A percentile compares a stretch with the other conserved stretches of the same genome.
phyloP scores from a whole-genome alignment of 2,329 filamentous ascomycete genomes.

The Cyphellophora europaea region DNA sequence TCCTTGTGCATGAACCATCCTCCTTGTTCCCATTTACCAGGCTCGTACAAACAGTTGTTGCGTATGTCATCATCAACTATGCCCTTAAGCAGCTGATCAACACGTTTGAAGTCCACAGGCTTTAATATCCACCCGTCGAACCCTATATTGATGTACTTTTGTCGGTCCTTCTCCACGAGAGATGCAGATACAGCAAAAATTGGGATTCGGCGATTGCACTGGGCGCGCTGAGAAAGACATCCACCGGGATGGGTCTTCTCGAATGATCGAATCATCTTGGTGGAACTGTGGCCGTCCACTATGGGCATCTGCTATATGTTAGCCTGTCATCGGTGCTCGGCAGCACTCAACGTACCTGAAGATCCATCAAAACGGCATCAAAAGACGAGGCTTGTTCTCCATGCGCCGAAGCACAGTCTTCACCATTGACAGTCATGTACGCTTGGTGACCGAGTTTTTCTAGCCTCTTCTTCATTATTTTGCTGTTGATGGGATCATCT shows the following conservation, averaged over 20 bases:
- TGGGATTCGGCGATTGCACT: slow-evolving; percentile 57
- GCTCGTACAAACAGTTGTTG: slow-evolving; percentile 54
- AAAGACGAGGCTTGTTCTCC: slow-evolving; percentile 53
- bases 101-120: slow-evolving; percentile 70
- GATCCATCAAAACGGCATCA: slow-evolving; percentile 83
- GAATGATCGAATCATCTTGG: slow-evolving; percentile 70
- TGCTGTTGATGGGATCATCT: slow-evolving; percentile 80
- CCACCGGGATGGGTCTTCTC: slow-evolving; percentile 48
- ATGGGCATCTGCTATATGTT: slow-evolving; percentile 66
- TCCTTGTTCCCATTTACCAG: slow-evolving; percentile 72
- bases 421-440: slow-evolving; percentile 66
- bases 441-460: slow-evolving; percentile 68
- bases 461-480: slow-evolving; percentile 68
- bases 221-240: slow-evolving; percentile 50
- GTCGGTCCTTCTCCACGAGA: slow-evolving; percentile 58
- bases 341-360: slow-evolving; percentile 57
- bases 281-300: slow-evolving; percentile 71
- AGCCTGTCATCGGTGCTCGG: slow-evolving; percentile 2
- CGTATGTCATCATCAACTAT: slow-evolving; percentile 55
- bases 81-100: slow-evolving; percentile 60
- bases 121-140: slow-evolving; percentile 92
- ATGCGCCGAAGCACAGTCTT: slow-evolving; percentile 69
- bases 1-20: slow-evolving; percentile 62
- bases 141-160: slow-evolving; percentile 64
- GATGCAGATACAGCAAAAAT: slow-evolving; percentile 85